Conservation (phyloP, 2,329 filamentous ascomycete species). For the Colletotrichum sp. region DNA sequence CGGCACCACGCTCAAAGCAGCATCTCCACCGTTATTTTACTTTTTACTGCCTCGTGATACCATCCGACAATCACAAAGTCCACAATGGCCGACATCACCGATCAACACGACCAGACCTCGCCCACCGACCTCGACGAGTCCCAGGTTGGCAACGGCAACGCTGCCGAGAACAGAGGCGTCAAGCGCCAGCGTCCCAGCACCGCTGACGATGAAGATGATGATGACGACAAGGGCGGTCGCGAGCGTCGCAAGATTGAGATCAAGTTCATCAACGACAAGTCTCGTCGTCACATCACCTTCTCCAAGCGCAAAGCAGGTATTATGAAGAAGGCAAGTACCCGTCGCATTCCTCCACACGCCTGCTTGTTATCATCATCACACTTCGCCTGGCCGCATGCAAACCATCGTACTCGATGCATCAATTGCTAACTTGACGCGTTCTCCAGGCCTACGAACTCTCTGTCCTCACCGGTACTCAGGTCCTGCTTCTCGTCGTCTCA, state of each 20-base stretch:
- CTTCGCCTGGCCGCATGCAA: neutral
- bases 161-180: constrained; percentile 77
- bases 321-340: constrained; percentile 89
- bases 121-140: constrained; percentile 76
- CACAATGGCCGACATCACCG: constrained; percentile 79
- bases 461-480: constrained; percentile 96
- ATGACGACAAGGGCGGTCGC: constrained; percentile 96
- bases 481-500: constrained; percentile 93
- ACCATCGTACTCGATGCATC: neutral
- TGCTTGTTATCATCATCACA: neutral
- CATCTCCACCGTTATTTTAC: constrained; percentile 62
- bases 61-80: neutral
- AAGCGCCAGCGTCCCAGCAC: constrained; percentile 86
- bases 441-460: constrained; percentile 92
- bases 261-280: constrained; percentile 99
- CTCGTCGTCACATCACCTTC: constrained; percentile 98
- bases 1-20: constrained; percentile 70
- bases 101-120: constrained; percentile 78
- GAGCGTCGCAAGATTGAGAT: constrained; percentile 99
- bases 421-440: constrained; percentile 16
- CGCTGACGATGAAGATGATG: constrained; percentile 94
- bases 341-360: neutral
- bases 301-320: constrained; percentile 99
- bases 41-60: constrained; percentile 56
- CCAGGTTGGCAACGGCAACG: constrained; percentile 69